These are phyloP conservation scores for Corylus heterophylla DNA, from an alignment of 306 rosid genomes.

Conservation along the genomic window DNA sequence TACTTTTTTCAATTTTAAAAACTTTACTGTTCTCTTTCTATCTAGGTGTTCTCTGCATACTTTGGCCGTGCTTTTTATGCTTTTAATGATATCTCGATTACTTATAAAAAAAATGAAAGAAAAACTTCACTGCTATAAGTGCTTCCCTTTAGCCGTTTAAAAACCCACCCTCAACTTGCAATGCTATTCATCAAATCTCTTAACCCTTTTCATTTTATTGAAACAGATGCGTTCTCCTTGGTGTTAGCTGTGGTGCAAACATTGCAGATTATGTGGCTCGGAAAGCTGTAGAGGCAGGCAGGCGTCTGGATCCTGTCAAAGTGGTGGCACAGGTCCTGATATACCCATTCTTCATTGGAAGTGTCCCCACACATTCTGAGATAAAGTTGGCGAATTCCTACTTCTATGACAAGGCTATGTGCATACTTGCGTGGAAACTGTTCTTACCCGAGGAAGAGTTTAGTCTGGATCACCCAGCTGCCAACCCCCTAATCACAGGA, in stretches of 20 bases:
- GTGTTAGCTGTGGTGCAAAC: slow-evolving; percentile 97
- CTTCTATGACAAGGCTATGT: slow-evolving; percentile 92
- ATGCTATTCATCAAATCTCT: slow-evolving; percentile 14
- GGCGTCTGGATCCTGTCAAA: slow-evolving; percentile 87
- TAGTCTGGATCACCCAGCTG: slow-evolving; percentile 86
- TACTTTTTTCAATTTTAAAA: neutral
- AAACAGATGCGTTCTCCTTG: slow-evolving; percentile 92
- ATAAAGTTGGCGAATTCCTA: slow-evolving; percentile 91
- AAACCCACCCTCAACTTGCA: slow-evolving; percentile 2
- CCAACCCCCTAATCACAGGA: slow-evolving; percentile 77
- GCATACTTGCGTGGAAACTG: slow-evolving; percentile 90
- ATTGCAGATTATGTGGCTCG: slow-evolving; percentile 88
- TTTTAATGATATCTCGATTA: no score
- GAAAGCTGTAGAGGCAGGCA: slow-evolving; percentile 89
- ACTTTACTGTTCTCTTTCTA: no score
- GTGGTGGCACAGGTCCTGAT: slow-evolving; percentile 88
- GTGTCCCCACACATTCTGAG: slow-evolving; percentile 87
- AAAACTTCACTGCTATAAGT: slow-evolving; percentile 12
- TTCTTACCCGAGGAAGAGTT: slow-evolving; percentile 84
- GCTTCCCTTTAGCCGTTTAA: neutral
- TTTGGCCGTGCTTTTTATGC: no score
- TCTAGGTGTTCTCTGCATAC: no score
- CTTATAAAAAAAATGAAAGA: no score
- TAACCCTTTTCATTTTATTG: slow-evolving; percentile 29
- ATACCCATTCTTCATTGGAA: slow-evolving; percentile 90